phyloP scores from a whole-genome alignment of 306 rosid species.

The Mimosa bimucronata region DNA sequence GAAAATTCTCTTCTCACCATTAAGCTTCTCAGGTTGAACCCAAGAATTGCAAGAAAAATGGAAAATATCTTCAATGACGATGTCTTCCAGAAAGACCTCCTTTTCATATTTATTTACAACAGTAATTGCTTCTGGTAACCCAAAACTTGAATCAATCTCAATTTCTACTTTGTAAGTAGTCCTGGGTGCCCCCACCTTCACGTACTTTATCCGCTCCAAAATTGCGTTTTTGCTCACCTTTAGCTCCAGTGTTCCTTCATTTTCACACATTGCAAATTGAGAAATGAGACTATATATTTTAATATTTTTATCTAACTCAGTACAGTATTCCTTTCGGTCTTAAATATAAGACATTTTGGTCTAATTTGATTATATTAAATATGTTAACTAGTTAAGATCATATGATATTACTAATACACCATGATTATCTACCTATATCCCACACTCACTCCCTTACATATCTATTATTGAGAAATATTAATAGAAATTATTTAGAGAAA shows the following conservation, averaged over 20 bases:
- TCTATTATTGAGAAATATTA: too few relatives aligned
- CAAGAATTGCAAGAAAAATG: conserved; percentile 53
- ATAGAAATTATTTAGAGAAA: too few relatives aligned
- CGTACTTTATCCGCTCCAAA: conserved; percentile 31
- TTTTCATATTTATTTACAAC: conserved; percentile 33
- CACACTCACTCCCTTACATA: too few relatives aligned
- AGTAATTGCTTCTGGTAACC: conserved; percentile 48
- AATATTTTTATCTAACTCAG: too few relatives aligned
- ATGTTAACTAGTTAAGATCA: too few relatives aligned
- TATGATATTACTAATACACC: too few relatives aligned
- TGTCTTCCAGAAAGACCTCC: conserved; percentile 51
- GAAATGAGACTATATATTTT: too few relatives aligned
- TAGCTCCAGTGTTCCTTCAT: conserved; percentile 42
- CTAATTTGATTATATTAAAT: too few relatives aligned
- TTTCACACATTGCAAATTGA: background rate
- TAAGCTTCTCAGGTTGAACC: conserved; percentile 42
- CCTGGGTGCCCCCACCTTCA: background rate
- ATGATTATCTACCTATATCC: too few relatives aligned
- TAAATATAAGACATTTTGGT: too few relatives aligned
- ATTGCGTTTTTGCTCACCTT: conserved; percentile 37
- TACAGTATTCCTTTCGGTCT: too few relatives aligned
- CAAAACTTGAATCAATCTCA: conserved; percentile 49
- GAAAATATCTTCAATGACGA: conserved; percentile 26
- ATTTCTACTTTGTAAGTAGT: conserved; percentile 37
- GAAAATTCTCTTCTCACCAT: conserved; percentile 44